phyloP scores from a whole-genome alignment of 805 yeast species.

The Metschnikowia corniflorae region DNA sequence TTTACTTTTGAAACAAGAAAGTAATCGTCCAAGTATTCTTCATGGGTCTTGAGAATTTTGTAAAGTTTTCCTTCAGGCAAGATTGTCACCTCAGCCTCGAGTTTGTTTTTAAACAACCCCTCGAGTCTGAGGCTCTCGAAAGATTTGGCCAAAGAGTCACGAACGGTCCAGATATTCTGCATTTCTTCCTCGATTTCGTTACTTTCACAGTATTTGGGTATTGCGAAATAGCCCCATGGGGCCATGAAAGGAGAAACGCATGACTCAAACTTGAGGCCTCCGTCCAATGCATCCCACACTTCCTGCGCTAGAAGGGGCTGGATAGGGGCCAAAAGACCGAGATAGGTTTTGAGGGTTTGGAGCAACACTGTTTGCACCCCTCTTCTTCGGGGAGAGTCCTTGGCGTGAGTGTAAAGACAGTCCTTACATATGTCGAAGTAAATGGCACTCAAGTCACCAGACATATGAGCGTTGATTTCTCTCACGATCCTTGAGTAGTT shows the following conservation, averaged over 20 bases:
- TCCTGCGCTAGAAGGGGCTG: slow-evolving; percentile 85
- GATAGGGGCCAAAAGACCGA: slow-evolving; percentile 73
- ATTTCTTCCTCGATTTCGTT: slow-evolving; percentile 42
- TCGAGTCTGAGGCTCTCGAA: slow-evolving; percentile 56
- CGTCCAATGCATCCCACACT: slow-evolving; percentile 60
- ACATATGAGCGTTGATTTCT: slow-evolving; percentile 66
- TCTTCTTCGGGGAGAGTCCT: slow-evolving; percentile 47
- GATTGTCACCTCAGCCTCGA: slow-evolving; percentile 50
- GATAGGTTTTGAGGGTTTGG: slow-evolving; percentile 56
- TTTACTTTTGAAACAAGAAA: slow-evolving; percentile 61
- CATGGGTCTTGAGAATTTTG: slow-evolving; percentile 21
- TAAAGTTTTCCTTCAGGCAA: slow-evolving; percentile 10
- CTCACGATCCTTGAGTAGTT: slow-evolving; percentile 72
- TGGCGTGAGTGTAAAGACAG: slow-evolving; percentile 67
- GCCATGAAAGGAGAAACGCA: slow-evolving; percentile 16
- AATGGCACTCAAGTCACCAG: slow-evolving; percentile 69
- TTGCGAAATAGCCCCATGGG: slow-evolving; percentile 21
- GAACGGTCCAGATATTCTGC: slow-evolving; percentile 42
- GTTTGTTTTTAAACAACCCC: slow-evolving; percentile 52
- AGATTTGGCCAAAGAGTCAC: slow-evolving; percentile 46
- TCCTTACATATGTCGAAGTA: slow-evolving; percentile 89
- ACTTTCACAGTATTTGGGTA: slow-evolving; percentile 34
- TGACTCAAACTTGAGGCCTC: slow-evolving; percentile 9
- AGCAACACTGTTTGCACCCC: slow-evolving; percentile 64
- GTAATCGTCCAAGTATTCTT: slow-evolving; percentile 35